phyloP scores from a whole-genome alignment of 106 monocot species.

The Triglochin maritima region DNA sequence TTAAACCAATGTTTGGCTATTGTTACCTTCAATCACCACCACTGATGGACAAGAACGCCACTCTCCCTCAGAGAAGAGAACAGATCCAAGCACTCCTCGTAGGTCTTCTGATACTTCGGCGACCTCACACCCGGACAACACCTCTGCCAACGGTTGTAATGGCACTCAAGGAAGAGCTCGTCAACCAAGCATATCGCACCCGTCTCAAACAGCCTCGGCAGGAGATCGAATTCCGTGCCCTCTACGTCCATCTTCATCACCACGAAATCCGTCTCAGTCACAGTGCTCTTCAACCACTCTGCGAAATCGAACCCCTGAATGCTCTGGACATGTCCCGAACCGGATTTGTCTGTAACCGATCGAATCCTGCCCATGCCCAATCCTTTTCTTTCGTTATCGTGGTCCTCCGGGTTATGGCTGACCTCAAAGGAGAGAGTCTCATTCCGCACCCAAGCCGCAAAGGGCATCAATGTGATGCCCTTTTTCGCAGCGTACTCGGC shows the following conservation, averaged over 20 bases:
- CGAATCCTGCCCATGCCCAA: conserved; percentile 69
- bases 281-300: conserved; percentile 57
- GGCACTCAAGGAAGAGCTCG: conserved; percentile 86
- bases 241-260: conserved; percentile 96
- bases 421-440: conserved; percentile 68
- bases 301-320: conserved; percentile 69
- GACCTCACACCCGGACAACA: conserved; percentile 72
- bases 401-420: conserved; percentile 32
- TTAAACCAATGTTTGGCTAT: too few species aligned
- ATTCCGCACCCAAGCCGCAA: conserved; percentile 73
- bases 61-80: conserved; percentile 46
- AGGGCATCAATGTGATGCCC: conserved; percentile 50
- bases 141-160: conserved; percentile 86
- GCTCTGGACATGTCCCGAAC: conserved; percentile 15
- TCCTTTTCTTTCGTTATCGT: conserved; percentile 26
- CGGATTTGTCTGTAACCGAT: conserved; percentile 2
- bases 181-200: conserved; percentile 76
- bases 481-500: conserved; percentile 50
- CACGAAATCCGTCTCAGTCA: conserved; percentile 55
- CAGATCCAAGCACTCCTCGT: conserved; percentile 56
- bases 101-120: conserved; percentile 67
- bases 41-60: conserved; percentile 87
- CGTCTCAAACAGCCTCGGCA: conserved; percentile 61
- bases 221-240: conserved; percentile 74
- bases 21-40: conserved; percentile 40